Conservation (phyloP, 352 stramenopile genomes). For the Phytophthora pseudosyringae region DNA sequence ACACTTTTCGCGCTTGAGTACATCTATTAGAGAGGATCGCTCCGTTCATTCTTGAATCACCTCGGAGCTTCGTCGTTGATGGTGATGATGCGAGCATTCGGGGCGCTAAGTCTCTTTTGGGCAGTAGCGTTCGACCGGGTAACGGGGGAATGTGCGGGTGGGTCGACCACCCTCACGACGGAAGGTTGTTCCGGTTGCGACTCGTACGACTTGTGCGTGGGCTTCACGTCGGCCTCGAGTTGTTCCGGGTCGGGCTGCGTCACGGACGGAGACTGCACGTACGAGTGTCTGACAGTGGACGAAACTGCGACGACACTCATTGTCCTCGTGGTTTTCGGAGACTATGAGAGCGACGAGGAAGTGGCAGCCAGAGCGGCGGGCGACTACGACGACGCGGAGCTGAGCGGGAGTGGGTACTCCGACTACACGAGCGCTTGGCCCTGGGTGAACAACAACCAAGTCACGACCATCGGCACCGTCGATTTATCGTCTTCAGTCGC, state of each 20-base stretch:
- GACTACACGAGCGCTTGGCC: conserved; percentile 31
- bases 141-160: neutral
- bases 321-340: conserved; percentile 39
- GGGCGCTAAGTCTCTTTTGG: neutral
- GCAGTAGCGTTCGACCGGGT: neutral
- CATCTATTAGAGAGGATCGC: neutral
- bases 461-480: conserved; percentile 32
- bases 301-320: conserved; percentile 21
- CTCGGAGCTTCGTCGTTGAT: neutral
- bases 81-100: neutral
- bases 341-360: conserved; percentile 39
- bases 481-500: conserved; percentile 27
- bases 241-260: conserved; percentile 33
- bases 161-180: conserved; percentile 26
- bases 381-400: neutral
- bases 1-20: too few relatives aligned
- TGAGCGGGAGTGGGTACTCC: conserved; percentile 12
- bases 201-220: conserved; percentile 31
- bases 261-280: conserved; percentile 29
- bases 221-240: conserved; percentile 21
- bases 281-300: conserved; percentile 29
- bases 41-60: neutral
- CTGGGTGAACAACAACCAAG: conserved; percentile 35
- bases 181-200: conserved; percentile 32
- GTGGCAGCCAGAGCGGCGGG: conserved; percentile 13